phyloP scores from a whole-genome alignment of 805 yeast genomes.

The Candida morakotiae region DNA sequence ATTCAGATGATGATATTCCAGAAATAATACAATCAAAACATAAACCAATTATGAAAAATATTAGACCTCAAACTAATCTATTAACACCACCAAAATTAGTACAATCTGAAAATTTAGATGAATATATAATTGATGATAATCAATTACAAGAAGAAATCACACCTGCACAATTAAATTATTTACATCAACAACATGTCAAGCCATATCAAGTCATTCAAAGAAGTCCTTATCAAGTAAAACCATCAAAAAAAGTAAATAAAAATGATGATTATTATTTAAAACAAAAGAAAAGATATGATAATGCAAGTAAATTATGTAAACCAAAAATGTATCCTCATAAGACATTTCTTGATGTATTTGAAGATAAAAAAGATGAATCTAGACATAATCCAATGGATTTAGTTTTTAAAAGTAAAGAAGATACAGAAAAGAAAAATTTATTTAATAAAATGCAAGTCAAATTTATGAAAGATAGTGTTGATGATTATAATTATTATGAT shows the following conservation, averaged over 20 bases:
- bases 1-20: not conserved
- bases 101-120: not conserved
- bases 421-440: constrained; percentile 17
- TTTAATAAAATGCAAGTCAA: constrained; percentile 25
- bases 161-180: constrained; percentile 33
- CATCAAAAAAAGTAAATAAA: constrained; percentile 5
- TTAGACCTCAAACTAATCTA: constrained; percentile 1
- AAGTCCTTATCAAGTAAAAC: constrained; percentile 5
- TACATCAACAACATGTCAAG: constrained; percentile 13
- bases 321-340: constrained; percentile 37
- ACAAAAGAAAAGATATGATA: constrained; percentile 33
- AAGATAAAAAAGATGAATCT: constrained; percentile 23
- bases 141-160: constrained; percentile 30
- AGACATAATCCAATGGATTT: constrained; percentile 36
- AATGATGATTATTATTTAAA: constrained; percentile 31
- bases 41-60: constrained; percentile 3
- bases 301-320: constrained; percentile 22
- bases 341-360: constrained; percentile 36
- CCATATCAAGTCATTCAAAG: constrained; percentile 7
- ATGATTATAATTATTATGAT: constrained; percentile 32
- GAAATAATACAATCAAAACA: not conserved
- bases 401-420: constrained; percentile 31
- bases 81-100: constrained; percentile 4
- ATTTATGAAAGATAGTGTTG: constrained; percentile 28
- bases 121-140: constrained; percentile 18